Evolutionary conservation across 495 filamentous ascomycete species (phyloP), one percentile per base, ranked within the genome.

Genomic region (Parathielavia hyrcaniae): DNA sequence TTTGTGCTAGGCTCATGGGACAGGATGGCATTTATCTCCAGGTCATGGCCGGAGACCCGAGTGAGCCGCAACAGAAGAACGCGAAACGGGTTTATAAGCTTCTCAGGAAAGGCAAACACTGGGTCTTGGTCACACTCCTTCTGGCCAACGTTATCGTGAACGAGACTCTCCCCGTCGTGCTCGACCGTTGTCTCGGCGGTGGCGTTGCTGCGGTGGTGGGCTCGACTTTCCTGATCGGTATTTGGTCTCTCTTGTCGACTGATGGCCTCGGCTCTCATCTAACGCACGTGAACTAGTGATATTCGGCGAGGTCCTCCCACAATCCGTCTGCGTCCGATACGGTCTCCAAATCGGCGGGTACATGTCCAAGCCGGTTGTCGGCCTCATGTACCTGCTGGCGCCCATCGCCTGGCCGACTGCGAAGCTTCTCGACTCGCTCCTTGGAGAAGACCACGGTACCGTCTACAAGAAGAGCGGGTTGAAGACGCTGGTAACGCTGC

Each of bases 111-210:
- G 95, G 93, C 43, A 98, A 98, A 66, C 93, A 98, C 72, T 98
- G 93, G 93, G 93, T 98, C n/a, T 77, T 98, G 53, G 93, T 98
- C 35, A 98, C 93, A 13, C 76, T 98, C 34, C 81, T 98, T 5
- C 75, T 98, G 50, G 88, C 90, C 64, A 98, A 98, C 73, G 93
- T 97, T 66, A 97, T 98, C 64, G 96, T 95, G 50, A 98, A 98
- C 72, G 93, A 97, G 73, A 93, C 93, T 0, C 81, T 98, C 9
- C 93, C 93, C 23, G 95, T 98, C 51, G 88, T 97, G 20, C 81
- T 98, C 16, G 93, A 98, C 72, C 81, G 95, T 35, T 92, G 89
- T 55, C 81, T 98, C 17, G 93, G 93, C 41, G 95, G 93, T 55
- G 93, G 93, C 51, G 92, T 92, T 81, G 91, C 93, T 14, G 93